Base-by-base conservation (phyloP, 2,329 filamentous ascomycete species). In the Fusarium sp. region DNA sequence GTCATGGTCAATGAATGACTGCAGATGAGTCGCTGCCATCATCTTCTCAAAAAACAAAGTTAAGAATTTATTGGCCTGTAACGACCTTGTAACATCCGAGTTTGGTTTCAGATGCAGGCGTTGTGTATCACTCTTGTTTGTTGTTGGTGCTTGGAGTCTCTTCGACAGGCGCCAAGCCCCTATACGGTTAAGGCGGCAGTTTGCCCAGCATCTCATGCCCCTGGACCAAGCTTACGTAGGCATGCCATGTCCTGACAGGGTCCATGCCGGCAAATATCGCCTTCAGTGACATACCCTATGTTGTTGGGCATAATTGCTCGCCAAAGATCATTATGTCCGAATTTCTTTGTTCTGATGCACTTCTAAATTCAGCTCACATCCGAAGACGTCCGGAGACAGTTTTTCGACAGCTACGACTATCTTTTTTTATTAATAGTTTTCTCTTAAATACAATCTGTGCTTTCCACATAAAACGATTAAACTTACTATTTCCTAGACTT, bases 151-250 rank as follows among this genome's bases (percentile, higher is more conserved):
- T 53, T 42, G 38, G 23, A 18, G 23, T 47, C n/a, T 21, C 16
- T 16, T 31, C 13, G 18, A n/a, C 18, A 23, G 15, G 10, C n/a
- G 62, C 62, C 62, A 65, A 65, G 62, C n/a, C 28, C 43, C 44
- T 6, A 37, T 18, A 21, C 62, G 62, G 62, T 38, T 65, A 60
- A 16, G 18, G 24, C 62, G 62, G 62, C 62, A 65, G 15, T 50
- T 31, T 29, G 57, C 59, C 47, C 33, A 63, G 59, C 49, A 43
- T 44, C 8, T 8, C 16, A 9, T 18, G 48, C 8, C 6, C 8
- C 6, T 9, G 42, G 35, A 23, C 49, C 16, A 37, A 37, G 49
- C 49, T 44, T 29, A 3, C 20, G 23, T 52, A 28, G 46, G 31
- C n/a, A n/a, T n/a, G n/a, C n/a, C n/a, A 21, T 31, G 26, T 49